These are phyloP conservation scores for Aspergillus costaricaensis DNA, from an alignment of 2,329 filamentous ascomycete genomes.

Conservation along the genomic window DNA sequence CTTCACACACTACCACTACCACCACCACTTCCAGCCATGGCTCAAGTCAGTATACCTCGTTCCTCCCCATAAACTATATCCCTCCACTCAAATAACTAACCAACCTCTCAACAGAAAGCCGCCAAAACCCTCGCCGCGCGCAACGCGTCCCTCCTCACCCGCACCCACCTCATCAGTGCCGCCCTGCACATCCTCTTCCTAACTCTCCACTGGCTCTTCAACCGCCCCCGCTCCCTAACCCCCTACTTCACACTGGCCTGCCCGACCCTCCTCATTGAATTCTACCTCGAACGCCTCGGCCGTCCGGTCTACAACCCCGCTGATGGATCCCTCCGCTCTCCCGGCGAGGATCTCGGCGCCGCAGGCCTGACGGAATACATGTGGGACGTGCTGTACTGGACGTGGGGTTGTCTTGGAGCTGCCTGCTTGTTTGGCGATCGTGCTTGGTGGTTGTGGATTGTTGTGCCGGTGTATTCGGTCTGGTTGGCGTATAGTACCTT, in stretches of 20 bases:
- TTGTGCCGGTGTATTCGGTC: conserved; percentile 51
- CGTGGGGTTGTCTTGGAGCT: conserved; percentile 74
- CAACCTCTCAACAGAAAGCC: conserved; percentile 45
- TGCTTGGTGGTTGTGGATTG: conserved; percentile 66
- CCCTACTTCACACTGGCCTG: conserved; percentile 72
- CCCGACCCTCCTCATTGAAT: conserved; percentile 77
- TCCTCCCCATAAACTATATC: background rate
- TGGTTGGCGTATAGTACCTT: conserved; percentile 51
- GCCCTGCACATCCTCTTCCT: conserved; percentile 74
- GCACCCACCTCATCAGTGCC: conserved; percentile 76
- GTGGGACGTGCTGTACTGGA: conserved; percentile 97
- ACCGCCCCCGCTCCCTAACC: conserved; percentile 63
- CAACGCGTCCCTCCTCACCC: conserved; percentile 75
- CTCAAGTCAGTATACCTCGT: conserved; percentile 25
- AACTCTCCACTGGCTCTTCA: conserved; percentile 64
- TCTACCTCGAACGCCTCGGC: conserved; percentile 80
- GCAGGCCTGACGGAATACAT: conserved; percentile 93
- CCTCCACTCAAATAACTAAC: background rate
- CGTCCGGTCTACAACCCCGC: conserved; percentile 71
- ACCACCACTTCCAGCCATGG: conserved; percentile 20
- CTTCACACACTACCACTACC: background rate
- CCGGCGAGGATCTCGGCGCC: conserved; percentile 86
- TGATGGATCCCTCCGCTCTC: conserved; percentile 67
- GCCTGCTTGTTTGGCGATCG: conserved; percentile 79
- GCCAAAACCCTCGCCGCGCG: conserved; percentile 68